Base-by-base conservation (phyloP, 371 early-diverging fungal genomes). In the Apophysomyces ossiformis region DNA sequence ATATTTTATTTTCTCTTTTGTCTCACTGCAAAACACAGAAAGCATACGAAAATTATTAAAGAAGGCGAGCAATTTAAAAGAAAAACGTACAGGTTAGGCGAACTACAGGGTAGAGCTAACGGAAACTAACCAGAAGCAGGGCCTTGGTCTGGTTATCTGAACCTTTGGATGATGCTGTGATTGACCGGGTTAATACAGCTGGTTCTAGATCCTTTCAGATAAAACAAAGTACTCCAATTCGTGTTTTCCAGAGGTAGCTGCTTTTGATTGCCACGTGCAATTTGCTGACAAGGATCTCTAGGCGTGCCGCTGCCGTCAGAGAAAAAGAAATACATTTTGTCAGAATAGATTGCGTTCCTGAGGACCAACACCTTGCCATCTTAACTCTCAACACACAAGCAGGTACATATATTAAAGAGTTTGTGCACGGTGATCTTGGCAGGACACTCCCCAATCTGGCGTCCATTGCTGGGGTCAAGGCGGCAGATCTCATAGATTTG, bases 391-490 rank as follows among this genome's bases (percentile, higher is more conserved):
- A 85, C 64, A 93, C 97, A 0, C 90, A 90, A 67, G 98, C 99
- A 4, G 99, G 99, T 9, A 93, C 98, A 0, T 99, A 99, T 69
- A 96, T 99, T 65, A 99, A 99, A 72, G 99, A 99, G 81, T 99
- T 98, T 87, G 92, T 98, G 2, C 97, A 96, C 69, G 95, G 98
- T 12, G 99, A 99, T 79, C 76, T 93, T 11, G 98, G 98, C 2
- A 83, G 99, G 43, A 98, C 99, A 5, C 66, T 65, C 13, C 99
- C 99, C 32, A 93, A 89, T 60, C 69, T 98, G 37, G 85, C 87
- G 9, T 80, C 83, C 11, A 71, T 97, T 46, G 74, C 92, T 38
- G 84, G 81, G 44, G 77, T 83, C 56, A 64, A 76, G 45, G 84
- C 81, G 16, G 96, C 95, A 7, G 93, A 92, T 71, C 86, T 97